Percentiles rank a stretch among this genome's conserved stretches.
phyloP scores from a whole-genome alignment of 208 protist species.

The Trypanosoma congolense region DNA sequence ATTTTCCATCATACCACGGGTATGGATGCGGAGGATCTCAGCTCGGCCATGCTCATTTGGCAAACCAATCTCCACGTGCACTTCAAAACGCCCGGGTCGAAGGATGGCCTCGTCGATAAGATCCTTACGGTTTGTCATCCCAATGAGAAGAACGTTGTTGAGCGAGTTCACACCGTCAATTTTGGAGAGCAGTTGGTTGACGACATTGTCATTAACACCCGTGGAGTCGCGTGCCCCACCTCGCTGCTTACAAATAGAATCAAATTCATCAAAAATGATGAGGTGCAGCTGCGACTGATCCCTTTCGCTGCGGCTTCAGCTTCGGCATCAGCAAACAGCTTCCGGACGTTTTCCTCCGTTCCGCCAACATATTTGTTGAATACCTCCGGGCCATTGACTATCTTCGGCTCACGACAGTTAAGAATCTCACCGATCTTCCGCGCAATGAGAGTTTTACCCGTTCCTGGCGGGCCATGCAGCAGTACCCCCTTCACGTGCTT shows the following conservation, averaged over 20 bases:
- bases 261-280: conserved; percentile 99
- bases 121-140: conserved; percentile 99
- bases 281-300: conserved; percentile 97
- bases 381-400: conserved; percentile 98
- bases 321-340: conserved; percentile 98
- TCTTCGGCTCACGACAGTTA: conserved; percentile 95
- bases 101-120: conserved; percentile 99
- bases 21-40: conserved; percentile 99
- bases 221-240: conserved; percentile 91
- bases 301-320: conserved; percentile 89
- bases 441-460: conserved; percentile 99
- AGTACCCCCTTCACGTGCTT: conserved; percentile 98
- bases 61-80: conserved; percentile 97
- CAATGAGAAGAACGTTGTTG: conserved; percentile 99
- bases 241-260: conserved; percentile 98
- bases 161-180: conserved; percentile 98
- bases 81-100: conserved; percentile 98
- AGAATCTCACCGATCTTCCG: conserved; percentile 99
- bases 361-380: conserved; percentile 99
- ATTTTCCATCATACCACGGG: conserved; percentile 90
- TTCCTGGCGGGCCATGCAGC: conserved; percentile 98
- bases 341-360: conserved; percentile 99
- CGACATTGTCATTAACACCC: conserved; percentile 97
- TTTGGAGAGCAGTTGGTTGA: conserved; percentile 99
- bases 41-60: conserved; percentile 96